Percentiles rank a stretch among this genome's conserved stretches.
These are phyloP conservation scores for Hygrocybe punicea DNA, from an alignment of 768 basidiomycete species.

Conservation along the genomic window DNA sequence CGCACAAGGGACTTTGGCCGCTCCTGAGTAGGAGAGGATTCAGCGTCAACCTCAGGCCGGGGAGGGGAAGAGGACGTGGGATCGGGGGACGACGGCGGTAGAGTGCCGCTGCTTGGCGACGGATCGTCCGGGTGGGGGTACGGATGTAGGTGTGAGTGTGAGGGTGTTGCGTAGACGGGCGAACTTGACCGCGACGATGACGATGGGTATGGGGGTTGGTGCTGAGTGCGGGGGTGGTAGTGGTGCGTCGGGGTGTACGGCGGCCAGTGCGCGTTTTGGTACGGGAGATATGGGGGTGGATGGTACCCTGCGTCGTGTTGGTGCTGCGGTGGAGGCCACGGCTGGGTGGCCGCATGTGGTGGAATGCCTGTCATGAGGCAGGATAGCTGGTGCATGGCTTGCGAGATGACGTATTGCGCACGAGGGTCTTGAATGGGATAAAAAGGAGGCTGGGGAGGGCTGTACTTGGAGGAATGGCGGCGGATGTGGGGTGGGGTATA, in stretches of 20 bases:
- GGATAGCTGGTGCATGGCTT: slow-evolving; percentile 7
- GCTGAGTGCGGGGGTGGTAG: neutral
- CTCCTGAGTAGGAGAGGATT: neutral
- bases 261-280: neutral
- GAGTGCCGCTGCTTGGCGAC: neutral
- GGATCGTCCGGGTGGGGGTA: slow-evolving; percentile 1
- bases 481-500: neutral
- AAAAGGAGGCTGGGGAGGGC: neutral
- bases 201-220: neutral
- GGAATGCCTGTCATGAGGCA: neutral
- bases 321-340: slow-evolving; percentile 22
- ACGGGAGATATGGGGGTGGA: neutral
- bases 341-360: slow-evolving; percentile 1
- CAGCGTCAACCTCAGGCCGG: too few species aligned
- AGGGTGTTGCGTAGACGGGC: neutral
- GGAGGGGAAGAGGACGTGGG: neutral
- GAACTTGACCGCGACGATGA: neutral
- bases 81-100: slow-evolving; percentile 10
- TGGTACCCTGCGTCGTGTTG: neutral
- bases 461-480: neutral
- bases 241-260: slow-evolving; percentile 5
- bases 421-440: slow-evolving; percentile 3
- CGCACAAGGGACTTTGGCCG: slow-evolving; percentile 36
- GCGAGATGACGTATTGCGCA: slow-evolving; percentile 8
- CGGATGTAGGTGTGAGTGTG: neutral